Base-by-base conservation (phyloP, 257 asterid genomes). In the Solanum bulbocastanum region DNA sequence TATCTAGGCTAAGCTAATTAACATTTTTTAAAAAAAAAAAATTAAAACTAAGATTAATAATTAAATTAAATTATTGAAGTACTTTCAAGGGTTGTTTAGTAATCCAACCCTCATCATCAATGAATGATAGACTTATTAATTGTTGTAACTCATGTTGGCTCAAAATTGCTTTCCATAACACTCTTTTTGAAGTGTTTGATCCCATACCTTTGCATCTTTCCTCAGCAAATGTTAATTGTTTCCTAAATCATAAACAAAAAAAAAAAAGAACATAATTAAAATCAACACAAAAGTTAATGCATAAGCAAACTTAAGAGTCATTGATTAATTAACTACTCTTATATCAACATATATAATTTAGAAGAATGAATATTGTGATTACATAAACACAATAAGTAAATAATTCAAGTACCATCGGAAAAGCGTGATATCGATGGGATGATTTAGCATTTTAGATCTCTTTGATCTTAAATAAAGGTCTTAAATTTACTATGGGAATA, bases 101-200 rank as follows among this genome's bases (percentile, higher is more conserved):
- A 58, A 92, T 71, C 99, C 99, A 94, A 1, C 95, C 98, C 42
- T 92, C 94, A 25, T 90, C 81, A 88, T 95, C 98, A 86, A 96
- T 88, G 83, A 88, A 96, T 0, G 95, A 90, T 46, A 89, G 83
- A 89, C 91, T 89, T 3, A 86, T 90, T 22, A 95, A 83, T 3
- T 75, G 39, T 16, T 72, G 44, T 86, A 94, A 62, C 82, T 58
- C 37, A 30, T 27, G 12, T 25, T 9, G 39, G 71, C 92, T 92
- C 56, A 93, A 52, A 42, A 83, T 88, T 35, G 89, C 88, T 69
- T 40, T 90, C 99, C 99, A 95, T 36, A 36, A 40, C 85, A 96
- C 98, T 75, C 99, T 88, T 30, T 46, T 49, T 42, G 94, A 68
- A 20, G 40, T 89, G 86, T 88, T 83, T 37, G 98, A 88, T 76